Evolutionary conservation across 202 grass and related monocot species (phyloP), one percentile per base, ranked within the genome.

Genomic region (Cymbopogon flexuosus): DNA sequence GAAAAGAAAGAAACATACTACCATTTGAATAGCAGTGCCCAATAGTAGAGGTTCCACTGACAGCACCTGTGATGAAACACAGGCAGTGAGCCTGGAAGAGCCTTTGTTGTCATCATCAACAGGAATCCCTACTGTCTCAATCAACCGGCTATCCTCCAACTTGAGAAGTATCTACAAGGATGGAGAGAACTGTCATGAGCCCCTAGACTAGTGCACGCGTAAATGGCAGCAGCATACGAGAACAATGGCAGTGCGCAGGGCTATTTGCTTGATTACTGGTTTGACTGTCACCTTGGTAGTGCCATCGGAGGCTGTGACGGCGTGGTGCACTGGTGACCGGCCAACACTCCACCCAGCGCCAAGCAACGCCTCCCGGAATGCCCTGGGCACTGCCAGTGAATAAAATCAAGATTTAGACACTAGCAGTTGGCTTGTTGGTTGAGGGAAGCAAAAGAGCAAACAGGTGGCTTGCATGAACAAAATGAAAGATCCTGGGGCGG

Each of bases 61-160:
- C 62, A 43, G 47, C 85, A 93, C 95, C 92, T 98, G 95, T 9
- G 95, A 98, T 30, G 95, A 94, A 65, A 98, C 84, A 29, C 95
- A 94, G 60, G 95, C 92, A 15, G 95, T 95, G 60, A 98, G 91
- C 8, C 92, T 91, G 46, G 91, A 72, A 3, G 88, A 80, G 39
- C 84, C 86, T 74, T 89, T 90, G 52, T 89, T 89, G 59, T 88
- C 90, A 40, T 93, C 88, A 51, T 95, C 73, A 5, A 89, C 84
- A 19, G 92, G 95, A 84, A 98, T 98, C 52, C 90, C 95, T 47
- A 98, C 92, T 2, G 88, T 95, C 90, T 98, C 95, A 16, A 98
- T 77, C 87, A 98, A 68, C 65, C 95, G 90, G 63, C 90, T 94
- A 79, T 98, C 92, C 79, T 94, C 90, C 84, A 98, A 71, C 87